Base-by-base conservation (phyloP, 2,329 filamentous ascomycete genomes). In the Hypoxylon sp. region DNA sequence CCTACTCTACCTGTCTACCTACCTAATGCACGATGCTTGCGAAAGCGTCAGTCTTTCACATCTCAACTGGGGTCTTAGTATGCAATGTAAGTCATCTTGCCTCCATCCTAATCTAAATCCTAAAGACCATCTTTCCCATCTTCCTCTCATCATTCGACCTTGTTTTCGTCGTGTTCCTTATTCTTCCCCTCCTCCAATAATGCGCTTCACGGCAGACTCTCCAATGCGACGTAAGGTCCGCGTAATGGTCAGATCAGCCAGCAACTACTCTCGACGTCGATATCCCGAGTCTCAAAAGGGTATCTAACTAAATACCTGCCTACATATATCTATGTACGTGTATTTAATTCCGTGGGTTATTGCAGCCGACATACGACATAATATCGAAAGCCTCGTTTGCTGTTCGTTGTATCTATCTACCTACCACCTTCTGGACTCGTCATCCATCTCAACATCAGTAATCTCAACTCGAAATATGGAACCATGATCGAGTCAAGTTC, bases 11-110 rank as follows among this genome's bases (percentile, higher is more conserved):
- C n/a, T n/a, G n/a, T n/a, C n/a, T n/a, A n/a, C n/a, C n/a, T n/a
- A n/a, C n/a, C n/a, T n/a, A n/a, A n/a, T n/a, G n/a, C n/a, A n/a
- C n/a, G n/a, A n/a, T n/a, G n/a, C n/a, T n/a, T n/a, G n/a, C n/a
- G n/a, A n/a, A n/a, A n/a, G n/a, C n/a, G n/a, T n/a, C n/a, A n/a
- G n/a, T n/a, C n/a, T n/a, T n/a, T n/a, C n/a, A n/a, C n/a, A n/a
- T n/a, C n/a, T n/a, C n/a, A n/a, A n/a, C n/a, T n/a, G n/a, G n/a
- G n/a, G n/a, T n/a, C n/a, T n/a, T n/a, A n/a, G n/a, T n/a, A 57
- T 54, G 46, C 37, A n/a, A 53, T 59, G 50, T 57, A 57, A 51
- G 51, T 59, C 48, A 58, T 55, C 45, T 53, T 23, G 55, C 50
- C 50, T 54, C 54, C 45, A 37, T 40, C 35, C 43, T 46, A 43